A percentile compares a stretch with the other conserved stretches of the same genome.
Evolutionary conservation across 164 flowering plant species (phyloP).

Genomic region (Warburgia ugandensis): DNA sequence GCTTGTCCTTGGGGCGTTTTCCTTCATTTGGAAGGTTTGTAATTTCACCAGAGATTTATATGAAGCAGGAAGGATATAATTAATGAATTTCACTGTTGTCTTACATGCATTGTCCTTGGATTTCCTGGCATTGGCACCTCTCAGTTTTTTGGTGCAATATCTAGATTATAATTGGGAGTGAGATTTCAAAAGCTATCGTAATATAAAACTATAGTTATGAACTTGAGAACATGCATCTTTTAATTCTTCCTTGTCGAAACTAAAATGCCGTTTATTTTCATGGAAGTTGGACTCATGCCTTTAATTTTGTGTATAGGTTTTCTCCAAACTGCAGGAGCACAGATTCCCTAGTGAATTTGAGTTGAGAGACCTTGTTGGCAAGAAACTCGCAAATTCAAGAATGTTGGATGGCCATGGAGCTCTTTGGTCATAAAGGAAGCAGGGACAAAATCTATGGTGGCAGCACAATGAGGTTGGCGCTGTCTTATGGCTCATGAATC

Average conservation of each 20-base stretch:
- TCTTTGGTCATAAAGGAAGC: constrained; percentile 30
- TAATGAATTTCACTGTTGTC: too few relatives aligned
- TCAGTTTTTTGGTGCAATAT: too few relatives aligned
- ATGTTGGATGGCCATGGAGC: constrained; percentile 26
- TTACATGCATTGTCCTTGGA: too few relatives aligned
- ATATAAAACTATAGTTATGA: not conserved
- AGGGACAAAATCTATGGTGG: too few relatives aligned
- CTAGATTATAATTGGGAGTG: too few relatives aligned
- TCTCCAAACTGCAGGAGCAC: constrained; percentile 64
- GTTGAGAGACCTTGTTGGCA: constrained; percentile 52
- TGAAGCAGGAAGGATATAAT: too few relatives aligned
- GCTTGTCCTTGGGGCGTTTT: too few relatives aligned
- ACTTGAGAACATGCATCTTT: too few relatives aligned
- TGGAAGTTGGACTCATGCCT: not conserved
- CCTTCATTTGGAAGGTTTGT: too few relatives aligned
- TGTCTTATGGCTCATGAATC: not conserved
- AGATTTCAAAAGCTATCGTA: too few relatives aligned
- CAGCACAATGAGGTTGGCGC: not conserved
- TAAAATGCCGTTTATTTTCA: not conserved
- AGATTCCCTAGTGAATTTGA: constrained; percentile 83
- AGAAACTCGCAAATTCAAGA: constrained; percentile 29
- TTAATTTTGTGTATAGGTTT: constrained; percentile 37
- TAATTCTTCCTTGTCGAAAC: not conserved
- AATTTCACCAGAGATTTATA: too few relatives aligned
- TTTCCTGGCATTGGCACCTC: too few relatives aligned